Percentiles rank a stretch among this genome's conserved stretches.
Evolutionary conservation across 164 flowering plant genomes (phyloP).

Genomic region (Vitis rotundifolia): DNA sequence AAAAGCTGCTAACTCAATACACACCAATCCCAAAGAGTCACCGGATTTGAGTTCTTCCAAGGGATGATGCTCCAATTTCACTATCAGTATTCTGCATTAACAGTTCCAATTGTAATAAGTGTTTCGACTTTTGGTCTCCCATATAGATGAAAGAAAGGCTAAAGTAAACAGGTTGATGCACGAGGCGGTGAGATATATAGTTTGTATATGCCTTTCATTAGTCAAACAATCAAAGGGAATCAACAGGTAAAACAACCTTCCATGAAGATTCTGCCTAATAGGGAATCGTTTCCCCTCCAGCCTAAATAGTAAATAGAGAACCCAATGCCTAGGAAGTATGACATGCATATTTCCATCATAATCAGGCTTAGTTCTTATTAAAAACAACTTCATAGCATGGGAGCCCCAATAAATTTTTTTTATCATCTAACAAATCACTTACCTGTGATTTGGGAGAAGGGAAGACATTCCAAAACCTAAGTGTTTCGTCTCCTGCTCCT

Average conservation of each 20-base stretch:
- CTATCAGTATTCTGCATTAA: slow-evolving; percentile 67
- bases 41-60: slow-evolving; percentile 81
- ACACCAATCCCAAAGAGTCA: slow-evolving; percentile 25
- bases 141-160: too few relatives aligned
- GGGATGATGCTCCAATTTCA: slow-evolving; percentile 72
- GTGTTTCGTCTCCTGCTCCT: slow-evolving; percentile 98
- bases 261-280: too few relatives aligned
- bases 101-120: not conserved
- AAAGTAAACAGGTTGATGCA: too few relatives aligned
- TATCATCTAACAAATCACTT: slow-evolving; percentile 3
- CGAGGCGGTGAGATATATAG: too few relatives aligned
- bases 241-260: too few relatives aligned
- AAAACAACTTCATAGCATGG: not conserved
- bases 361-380: not conserved
- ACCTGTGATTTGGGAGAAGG: slow-evolving; percentile 98
- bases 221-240: too few relatives aligned
- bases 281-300: too few relatives aligned
- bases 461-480: slow-evolving; percentile 95
- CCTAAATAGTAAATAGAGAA: too few relatives aligned
- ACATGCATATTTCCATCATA: not conserved
- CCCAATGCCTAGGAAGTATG: too few relatives aligned
- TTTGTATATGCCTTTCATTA: too few relatives aligned
- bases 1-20: not conserved
- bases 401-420: not conserved
- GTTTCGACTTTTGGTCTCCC: too few relatives aligned